Evolutionary conservation across 495 filamentous ascomycete genomes (phyloP).

Genomic region (Podospora pseudoanserina): DNA sequence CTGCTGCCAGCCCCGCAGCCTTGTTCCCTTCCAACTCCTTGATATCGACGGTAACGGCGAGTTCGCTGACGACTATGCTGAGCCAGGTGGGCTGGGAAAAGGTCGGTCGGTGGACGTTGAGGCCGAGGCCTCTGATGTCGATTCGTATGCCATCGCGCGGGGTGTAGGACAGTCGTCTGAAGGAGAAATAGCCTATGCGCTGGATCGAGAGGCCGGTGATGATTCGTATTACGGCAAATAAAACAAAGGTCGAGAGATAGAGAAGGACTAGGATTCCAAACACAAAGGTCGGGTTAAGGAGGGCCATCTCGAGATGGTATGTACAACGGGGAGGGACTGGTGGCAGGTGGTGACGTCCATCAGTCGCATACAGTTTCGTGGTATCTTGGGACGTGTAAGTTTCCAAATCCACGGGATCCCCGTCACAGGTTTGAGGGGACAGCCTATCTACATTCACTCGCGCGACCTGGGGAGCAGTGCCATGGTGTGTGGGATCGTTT

Average conservation of each 20-base stretch:
- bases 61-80: constrained; percentile 78
- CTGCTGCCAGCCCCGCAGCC: constrained; percentile 26
- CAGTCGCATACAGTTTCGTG: constrained; percentile 18
- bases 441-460: constrained; percentile 17
- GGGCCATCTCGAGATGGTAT: constrained; percentile 38
- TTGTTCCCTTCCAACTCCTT: constrained; percentile 53
- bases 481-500: constrained; percentile 18
- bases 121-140: constrained; percentile 82
- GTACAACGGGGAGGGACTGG: constrained; percentile 20
- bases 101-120: constrained; percentile 85
- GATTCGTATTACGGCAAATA: constrained; percentile 90
- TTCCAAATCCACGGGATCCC: background rate
- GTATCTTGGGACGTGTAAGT: background rate
- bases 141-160: constrained; percentile 82
- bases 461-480: constrained; percentile 21
- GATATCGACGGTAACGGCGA: constrained; percentile 79
- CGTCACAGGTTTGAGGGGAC: background rate
- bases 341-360: constrained; percentile 16
- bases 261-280: constrained; percentile 77
- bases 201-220: constrained; percentile 95
- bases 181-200: constrained; percentile 83
- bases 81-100: constrained; percentile 98
- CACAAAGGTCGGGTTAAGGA: constrained; percentile 69
- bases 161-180: constrained; percentile 84
- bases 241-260: constrained; percentile 86